Conservation (phyloP, 2,329 filamentous ascomycete genomes). For the Exserohilum rostratum region DNA sequence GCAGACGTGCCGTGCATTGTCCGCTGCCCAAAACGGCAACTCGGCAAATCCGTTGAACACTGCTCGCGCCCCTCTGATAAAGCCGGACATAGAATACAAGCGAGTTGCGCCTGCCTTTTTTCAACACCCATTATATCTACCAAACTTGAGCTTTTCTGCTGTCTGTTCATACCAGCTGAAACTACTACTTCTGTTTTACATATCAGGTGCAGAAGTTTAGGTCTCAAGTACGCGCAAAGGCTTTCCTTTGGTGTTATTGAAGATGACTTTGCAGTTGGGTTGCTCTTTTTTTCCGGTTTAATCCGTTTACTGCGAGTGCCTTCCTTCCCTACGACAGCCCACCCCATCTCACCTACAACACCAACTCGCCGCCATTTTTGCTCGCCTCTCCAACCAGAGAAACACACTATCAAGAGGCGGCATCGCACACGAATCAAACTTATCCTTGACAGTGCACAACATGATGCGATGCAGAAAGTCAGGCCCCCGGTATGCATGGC, state of each 20-base stretch:
- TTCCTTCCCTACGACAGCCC: background rate
- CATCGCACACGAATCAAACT: background rate
- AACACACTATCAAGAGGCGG: background rate
- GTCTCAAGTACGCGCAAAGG: no score
- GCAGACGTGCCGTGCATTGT: constrained; percentile 7
- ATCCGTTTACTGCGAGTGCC: no score
- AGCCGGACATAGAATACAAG: no score
- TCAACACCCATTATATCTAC: no score
- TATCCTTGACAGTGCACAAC: background rate
- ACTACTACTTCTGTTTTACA: no score
- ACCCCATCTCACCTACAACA: background rate
- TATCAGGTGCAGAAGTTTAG: no score
- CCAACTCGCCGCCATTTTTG: background rate
- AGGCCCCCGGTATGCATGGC: background rate
- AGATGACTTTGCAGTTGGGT: no score
- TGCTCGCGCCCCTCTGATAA: background rate
- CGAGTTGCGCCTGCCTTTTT: no score
- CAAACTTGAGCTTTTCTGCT: no score
- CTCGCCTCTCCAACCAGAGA: background rate
- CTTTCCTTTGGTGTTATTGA: no score
- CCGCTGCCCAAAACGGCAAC: constrained; percentile 9
- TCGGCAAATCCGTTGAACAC: constrained; percentile 2
- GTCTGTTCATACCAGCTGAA: no score
- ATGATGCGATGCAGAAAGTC: background rate
- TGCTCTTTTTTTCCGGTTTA: no score